Evolutionary conservation across 306 rosid species (phyloP).

Genomic region (Crotalaria pallida): DNA sequence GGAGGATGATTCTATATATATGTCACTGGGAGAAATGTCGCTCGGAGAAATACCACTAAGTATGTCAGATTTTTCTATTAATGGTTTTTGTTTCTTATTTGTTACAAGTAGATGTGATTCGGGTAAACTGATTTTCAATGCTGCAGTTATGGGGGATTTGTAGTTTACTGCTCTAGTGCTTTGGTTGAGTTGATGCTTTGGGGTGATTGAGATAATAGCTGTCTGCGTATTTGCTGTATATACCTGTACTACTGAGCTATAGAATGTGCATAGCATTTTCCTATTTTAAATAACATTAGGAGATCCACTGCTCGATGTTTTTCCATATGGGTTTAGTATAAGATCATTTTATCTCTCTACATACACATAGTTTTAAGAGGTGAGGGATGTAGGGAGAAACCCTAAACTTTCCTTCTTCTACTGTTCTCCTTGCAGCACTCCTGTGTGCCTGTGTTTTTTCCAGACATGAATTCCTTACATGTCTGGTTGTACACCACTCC

Average conservation of each 20-base stretch:
- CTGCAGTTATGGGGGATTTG: background rate
- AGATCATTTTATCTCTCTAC: background rate
- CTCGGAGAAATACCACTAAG: constrained; percentile 94
- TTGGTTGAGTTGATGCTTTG: constrained; percentile 1
- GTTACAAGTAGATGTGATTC: constrained; percentile 17
- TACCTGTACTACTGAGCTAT: background rate
- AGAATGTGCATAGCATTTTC: background rate
- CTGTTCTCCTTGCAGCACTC: background rate
- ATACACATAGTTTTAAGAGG: background rate
- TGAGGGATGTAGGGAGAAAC: background rate
- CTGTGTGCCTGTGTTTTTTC: background rate
- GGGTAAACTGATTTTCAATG: constrained; percentile 29
- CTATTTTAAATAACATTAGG: background rate
- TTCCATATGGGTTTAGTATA: background rate
- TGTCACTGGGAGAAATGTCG: constrained; percentile 97
- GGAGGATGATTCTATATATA: constrained; percentile 93
- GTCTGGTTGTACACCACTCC: background rate
- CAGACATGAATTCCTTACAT: background rate
- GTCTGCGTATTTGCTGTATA: background rate
- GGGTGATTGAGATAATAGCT: background rate
- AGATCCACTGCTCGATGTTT: background rate
- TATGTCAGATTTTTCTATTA: constrained; percentile 56
- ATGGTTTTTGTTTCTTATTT: constrained; percentile 39
- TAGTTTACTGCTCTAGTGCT: constrained; percentile 6
- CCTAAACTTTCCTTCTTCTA: background rate